These are phyloP conservation scores for Tetracladium maxilliforme DNA, from an alignment of 2,329 filamentous ascomycete genomes.

Conservation along the genomic window DNA sequence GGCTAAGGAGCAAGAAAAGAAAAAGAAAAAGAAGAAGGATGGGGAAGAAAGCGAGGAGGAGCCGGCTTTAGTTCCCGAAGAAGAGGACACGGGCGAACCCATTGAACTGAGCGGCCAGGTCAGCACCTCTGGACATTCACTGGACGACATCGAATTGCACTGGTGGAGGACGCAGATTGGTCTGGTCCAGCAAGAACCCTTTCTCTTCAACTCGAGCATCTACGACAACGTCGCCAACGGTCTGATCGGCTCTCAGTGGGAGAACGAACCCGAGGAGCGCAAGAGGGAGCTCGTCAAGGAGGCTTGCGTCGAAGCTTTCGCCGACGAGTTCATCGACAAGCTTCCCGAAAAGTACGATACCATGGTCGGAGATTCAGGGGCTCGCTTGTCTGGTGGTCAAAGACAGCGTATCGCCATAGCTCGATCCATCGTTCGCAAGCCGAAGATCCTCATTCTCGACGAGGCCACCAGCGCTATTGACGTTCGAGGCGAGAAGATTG, in stretches of 20 bases:
- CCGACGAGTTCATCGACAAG: constrained; percentile 52
- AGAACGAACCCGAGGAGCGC: constrained; percentile 33
- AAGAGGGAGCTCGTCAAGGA: constrained; percentile 45
- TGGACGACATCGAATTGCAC: constrained; percentile 45
- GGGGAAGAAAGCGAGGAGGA: constrained; percentile 6
- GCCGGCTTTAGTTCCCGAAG: constrained; percentile 11
- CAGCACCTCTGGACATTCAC: constrained; percentile 32
- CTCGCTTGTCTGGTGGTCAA: constrained; percentile 72
- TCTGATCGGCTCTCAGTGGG: constrained; percentile 34
- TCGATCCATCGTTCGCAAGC: constrained; percentile 56
- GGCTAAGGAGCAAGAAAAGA: constrained; percentile 29
- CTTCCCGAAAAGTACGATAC: constrained; percentile 59
- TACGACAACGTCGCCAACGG: constrained; percentile 48
- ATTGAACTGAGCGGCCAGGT: constrained; percentile 37
- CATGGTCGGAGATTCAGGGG: constrained; percentile 60
- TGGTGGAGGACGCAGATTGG: constrained; percentile 47
- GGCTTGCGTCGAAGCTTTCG: constrained; percentile 53
- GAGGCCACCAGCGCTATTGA: constrained; percentile 60
- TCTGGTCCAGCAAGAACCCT: constrained; percentile 53
- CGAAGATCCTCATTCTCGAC: constrained; percentile 59
- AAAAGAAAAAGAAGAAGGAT: constrained; percentile 24
- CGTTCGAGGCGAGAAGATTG: constrained; percentile 37
- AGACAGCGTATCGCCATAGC: constrained; percentile 73
- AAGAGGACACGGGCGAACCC: constrained; percentile 22
- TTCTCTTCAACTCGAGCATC: constrained; percentile 52